Base-by-base conservation (phyloP, 805 yeast genomes). In the Ogataea nitratoaversa region DNA sequence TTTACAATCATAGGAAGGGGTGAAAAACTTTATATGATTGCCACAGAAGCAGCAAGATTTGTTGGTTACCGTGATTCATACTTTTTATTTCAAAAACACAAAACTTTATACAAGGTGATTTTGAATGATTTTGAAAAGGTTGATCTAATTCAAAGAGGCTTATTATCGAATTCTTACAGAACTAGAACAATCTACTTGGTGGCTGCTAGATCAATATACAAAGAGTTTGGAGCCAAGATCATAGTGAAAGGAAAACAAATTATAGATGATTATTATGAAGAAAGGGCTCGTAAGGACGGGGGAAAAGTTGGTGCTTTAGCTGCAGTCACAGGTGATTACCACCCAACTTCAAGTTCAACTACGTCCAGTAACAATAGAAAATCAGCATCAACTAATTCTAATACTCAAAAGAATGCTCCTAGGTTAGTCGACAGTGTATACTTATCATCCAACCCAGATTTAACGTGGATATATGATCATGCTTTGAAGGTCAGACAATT, bases 1-100 rank as follows among this genome's bases (percentile, higher is more conserved):
- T 85, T 85, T 61, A 80, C 79, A 5, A 68, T 84, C 8, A 57
- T 67, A 31, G 81, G 78, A 4, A 70, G 78, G 40, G 96, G 95
- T 8, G 76, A 79, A 17, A 72, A 81, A 48, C 70, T 81, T 42
- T 93, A 78, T 62, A 90, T 91, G 95, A 76, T 93, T 35, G 82
- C 95, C 2, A 90, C 98, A 0, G 99, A 93, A 57, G 96, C 96
- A 2, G 97, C 99, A 1, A 76, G 98, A 51, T 79, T 91, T 54
- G 88, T 91, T 46, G 98, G 97, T 3, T 86, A 89, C 65, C 74
- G 96, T 51, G 97, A 91, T 58, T 86, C 96, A 2, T 89, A 91
- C 55, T 68, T 89, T 38, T 70, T 91, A 44, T 89, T 91, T 66
- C 95, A 90, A 57, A 84, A 89, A 36, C 96, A 91, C 65, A 75